Evolutionary conservation across 495 filamentous ascomycete species (phyloP), one percentile per base, ranked within the genome.

Genomic region (Filosporella fistucella): DNA sequence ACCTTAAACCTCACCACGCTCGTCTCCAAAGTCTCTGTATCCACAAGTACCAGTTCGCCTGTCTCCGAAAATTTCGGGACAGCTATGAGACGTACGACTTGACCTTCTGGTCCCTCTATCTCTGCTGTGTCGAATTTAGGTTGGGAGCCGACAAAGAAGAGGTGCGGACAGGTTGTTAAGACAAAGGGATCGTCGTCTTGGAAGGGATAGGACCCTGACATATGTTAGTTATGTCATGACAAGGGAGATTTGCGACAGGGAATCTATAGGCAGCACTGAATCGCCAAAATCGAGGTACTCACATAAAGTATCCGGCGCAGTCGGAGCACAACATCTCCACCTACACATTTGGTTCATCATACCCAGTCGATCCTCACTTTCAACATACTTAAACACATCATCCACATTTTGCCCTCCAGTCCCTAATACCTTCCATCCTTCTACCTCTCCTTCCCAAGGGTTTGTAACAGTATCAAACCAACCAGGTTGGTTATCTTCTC

Each of bases 291-390:
- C 34, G 22, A 23, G 11, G 4, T 25, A 71, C 88, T 70, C 74
- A 95, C 91, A 96, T 45, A 98, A 63, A 2, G 93, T 99, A 67
- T 99, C 93, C 1, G 93, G 93, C 4, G 94, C 94, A 1, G 93
- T 98, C 12, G 93, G 93, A n/a, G 91, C 91, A 44, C 78, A 78
- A 63, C 86, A 85, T 45, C 91, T 75, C 94, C 94, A 98, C 51
- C 88, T 77, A 51, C 95, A 76, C 76, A 93, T 86, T 32, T 81
- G 79, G 67, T 97, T 93, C 82, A 96, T 89, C 74, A 96, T 84
- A 24, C 82, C 83, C 28, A 97, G 51, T 30, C 88, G 63, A 49
- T 87, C 82, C 13, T 89, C 80, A 18, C 78, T 77, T 29, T 82
- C 78, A 16, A 97, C 75, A 55, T 97, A 97, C 55, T 93, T 90